Evolutionary conservation across 2,329 filamentous ascomycete genomes (phyloP).

Genomic region (Lasiodiplodia gonubiensis): DNA sequence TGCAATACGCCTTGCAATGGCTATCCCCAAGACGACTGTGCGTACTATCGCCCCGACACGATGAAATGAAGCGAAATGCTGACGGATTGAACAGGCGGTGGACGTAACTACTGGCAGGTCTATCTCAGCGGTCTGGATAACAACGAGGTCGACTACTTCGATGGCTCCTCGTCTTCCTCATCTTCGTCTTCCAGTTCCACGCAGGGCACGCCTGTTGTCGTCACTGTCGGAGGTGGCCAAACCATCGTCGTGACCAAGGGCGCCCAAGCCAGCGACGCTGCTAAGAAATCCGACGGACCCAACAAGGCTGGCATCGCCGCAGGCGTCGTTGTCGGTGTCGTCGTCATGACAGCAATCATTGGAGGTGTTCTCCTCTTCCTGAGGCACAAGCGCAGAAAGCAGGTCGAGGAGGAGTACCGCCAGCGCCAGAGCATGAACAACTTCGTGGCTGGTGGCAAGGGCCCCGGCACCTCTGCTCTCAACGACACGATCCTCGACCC

Average conservation of each 20-base stretch:
- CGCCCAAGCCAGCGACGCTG: constrained; percentile 52
- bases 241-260: constrained; percentile 43
- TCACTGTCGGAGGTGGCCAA: constrained; percentile 40
- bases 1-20: constrained; percentile 73
- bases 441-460: constrained; percentile 67
- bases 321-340: constrained; percentile 83
- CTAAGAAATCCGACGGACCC: constrained; percentile 45
- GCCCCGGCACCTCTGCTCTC: constrained; percentile 68
- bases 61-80: constrained; percentile 42
- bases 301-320: constrained; percentile 85
- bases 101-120: constrained; percentile 57
- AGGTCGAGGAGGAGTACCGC: constrained; percentile 84
- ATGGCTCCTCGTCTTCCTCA: constrained; percentile 35
- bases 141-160: constrained; percentile 45
- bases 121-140: constrained; percentile 57
- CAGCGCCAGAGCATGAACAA: constrained; percentile 75
- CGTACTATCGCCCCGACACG: constrained; percentile 40
- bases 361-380: constrained; percentile 76
- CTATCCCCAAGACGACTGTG: constrained; percentile 69
- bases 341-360: constrained; percentile 68
- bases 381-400: constrained; percentile 74
- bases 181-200: constrained; percentile 21
- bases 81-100: constrained; percentile 58
- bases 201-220: constrained; percentile 33
- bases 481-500: constrained; percentile 86